Conservation (phyloP, 495 filamentous ascomycete species). For the Aspergillus homomorphus region DNA sequence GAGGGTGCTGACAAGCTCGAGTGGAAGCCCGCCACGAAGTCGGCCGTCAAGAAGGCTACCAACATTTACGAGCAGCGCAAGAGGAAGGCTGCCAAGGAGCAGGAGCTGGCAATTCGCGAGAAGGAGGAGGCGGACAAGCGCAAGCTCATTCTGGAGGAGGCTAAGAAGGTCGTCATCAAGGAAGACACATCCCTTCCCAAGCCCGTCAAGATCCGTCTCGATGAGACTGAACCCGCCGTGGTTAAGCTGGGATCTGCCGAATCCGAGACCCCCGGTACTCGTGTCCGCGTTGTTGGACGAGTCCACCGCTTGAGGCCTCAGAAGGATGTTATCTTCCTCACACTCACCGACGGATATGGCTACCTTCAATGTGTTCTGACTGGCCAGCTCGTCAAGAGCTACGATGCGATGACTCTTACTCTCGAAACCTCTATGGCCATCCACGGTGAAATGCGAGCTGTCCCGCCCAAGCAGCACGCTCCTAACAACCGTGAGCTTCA, state of each 20-base stretch:
- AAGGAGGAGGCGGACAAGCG: constrained; percentile 70
- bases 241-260: constrained; percentile 59
- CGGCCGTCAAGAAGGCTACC: constrained; percentile 76
- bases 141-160: constrained; percentile 67
- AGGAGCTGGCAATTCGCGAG: constrained; percentile 63
- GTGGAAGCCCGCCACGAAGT: constrained; percentile 82
- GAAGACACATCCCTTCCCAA: constrained; percentile 79
- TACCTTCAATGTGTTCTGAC: constrained; percentile 85
- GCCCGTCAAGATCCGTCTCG: constrained; percentile 71
- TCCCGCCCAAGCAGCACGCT: constrained; percentile 75
- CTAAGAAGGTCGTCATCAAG: constrained; percentile 81
- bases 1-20: constrained; percentile 55
- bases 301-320: constrained; percentile 82
- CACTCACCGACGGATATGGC: constrained; percentile 83
- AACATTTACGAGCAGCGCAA: constrained; percentile 68
- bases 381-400: constrained; percentile 82
- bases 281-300: constrained; percentile 80
- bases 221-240: constrained; percentile 54
- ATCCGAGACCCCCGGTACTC: constrained; percentile 60
- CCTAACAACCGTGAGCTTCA: constrained; percentile 88
- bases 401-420: constrained; percentile 85
- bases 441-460: constrained; percentile 82
- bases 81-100: constrained; percentile 73
- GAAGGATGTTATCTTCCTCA: constrained; percentile 86
- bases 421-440: constrained; percentile 86